These are phyloP conservation scores for Lipomyces yamanashiensis DNA, from an alignment of 805 yeast genomes.

Conservation along the genomic window DNA sequence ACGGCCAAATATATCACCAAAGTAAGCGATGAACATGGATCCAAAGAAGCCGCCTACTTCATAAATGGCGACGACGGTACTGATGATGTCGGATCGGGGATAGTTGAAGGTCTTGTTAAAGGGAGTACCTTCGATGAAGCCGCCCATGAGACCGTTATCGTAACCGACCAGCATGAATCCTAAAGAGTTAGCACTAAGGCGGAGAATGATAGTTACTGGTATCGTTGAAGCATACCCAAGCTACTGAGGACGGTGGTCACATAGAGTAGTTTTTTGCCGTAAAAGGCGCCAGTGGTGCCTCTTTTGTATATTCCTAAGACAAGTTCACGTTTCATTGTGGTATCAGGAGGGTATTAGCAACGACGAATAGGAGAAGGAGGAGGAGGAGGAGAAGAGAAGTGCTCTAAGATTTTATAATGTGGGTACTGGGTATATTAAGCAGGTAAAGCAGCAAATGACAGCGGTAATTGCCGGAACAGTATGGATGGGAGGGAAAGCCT, in stretches of 20 bases:
- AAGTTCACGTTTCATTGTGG: constrained; percentile 1
- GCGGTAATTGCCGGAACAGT: too few relatives aligned
- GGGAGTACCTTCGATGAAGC: constrained; percentile 19
- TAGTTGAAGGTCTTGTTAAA: constrained; percentile 46
- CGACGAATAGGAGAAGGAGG: background rate
- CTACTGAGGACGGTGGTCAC: constrained; percentile 11
- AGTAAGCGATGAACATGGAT: constrained; percentile 52
- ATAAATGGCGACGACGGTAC: constrained; percentile 56
- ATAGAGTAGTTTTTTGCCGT: constrained; percentile 2
- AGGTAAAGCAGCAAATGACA: too few relatives aligned
- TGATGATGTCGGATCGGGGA: constrained; percentile 51
- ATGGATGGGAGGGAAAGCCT: too few relatives aligned
- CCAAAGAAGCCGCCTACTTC: constrained; percentile 59
- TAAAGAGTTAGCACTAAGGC: background rate
- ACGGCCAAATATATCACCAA: constrained; percentile 39
- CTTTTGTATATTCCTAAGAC: background rate
- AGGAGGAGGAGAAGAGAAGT: background rate
- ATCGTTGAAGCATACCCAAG: background rate
- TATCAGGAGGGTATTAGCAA: background rate
- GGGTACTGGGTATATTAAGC: too few relatives aligned
- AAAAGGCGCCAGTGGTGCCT: constrained; percentile 3
- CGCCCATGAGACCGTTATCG: constrained; percentile 34
- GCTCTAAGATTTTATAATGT: too few relatives aligned
- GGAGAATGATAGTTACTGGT: background rate
- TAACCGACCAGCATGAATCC: constrained; percentile 19